Evolutionary conservation across 2,329 filamentous ascomycete species (phyloP).

Genomic region (Colletotrichum sp.): DNA sequence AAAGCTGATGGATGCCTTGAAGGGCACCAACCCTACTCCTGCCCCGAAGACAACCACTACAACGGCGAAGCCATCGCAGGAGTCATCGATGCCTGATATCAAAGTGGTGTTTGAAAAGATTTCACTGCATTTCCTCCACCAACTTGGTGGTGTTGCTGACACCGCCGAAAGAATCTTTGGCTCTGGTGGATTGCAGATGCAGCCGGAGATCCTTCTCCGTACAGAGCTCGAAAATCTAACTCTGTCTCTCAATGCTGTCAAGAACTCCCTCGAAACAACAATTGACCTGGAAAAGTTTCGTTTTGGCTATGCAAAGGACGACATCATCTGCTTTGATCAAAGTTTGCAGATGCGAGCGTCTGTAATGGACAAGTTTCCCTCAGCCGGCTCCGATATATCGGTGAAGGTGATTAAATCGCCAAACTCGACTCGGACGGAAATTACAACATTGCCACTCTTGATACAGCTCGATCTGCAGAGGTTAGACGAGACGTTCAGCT

Average conservation of each 20-base stretch:
- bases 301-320: constrained; percentile 67
- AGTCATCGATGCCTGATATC: constrained; percentile 38
- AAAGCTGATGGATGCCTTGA: constrained; percentile 52
- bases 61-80: not conserved
- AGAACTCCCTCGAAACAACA: constrained; percentile 35
- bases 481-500: constrained; percentile 84
- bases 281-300: constrained; percentile 62
- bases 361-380: constrained; percentile 62
- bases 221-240: constrained; percentile 51
- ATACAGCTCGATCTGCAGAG: constrained; percentile 78
- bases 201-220: constrained; percentile 58
- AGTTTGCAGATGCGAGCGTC: constrained; percentile 63
- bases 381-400: constrained; percentile 62
- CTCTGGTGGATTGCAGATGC: constrained; percentile 42
- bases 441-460: constrained; percentile 79
- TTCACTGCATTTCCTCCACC: constrained; percentile 61
- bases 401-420: constrained; percentile 54
- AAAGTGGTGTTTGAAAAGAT: constrained; percentile 54
- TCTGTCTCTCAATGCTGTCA: constrained; percentile 32
- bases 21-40: constrained; percentile 26
- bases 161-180: constrained; percentile 51
- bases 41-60: constrained; percentile 9
- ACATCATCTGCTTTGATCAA: constrained; percentile 68
- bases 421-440: constrained; percentile 57
- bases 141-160: constrained; percentile 57